These are phyloP conservation scores for Nigrospora oryzae DNA, from an alignment of 2,329 filamentous ascomycete genomes.

Conservation along the genomic window DNA sequence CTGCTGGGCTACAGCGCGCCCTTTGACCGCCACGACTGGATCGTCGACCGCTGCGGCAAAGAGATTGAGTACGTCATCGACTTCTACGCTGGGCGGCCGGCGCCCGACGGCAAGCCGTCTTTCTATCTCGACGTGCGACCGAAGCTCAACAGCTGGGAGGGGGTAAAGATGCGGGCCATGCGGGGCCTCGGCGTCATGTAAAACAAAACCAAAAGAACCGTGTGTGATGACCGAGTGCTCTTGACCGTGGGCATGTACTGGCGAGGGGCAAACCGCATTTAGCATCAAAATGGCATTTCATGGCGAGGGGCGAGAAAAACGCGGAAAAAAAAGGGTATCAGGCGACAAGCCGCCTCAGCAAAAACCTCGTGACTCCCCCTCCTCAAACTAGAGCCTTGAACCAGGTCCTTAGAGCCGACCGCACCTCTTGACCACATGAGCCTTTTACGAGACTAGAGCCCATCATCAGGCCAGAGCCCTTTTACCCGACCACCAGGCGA, in stretches of 20 bases:
- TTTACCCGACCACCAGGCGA: slow-evolving; percentile 25
- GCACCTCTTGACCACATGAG: no score
- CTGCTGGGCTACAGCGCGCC: slow-evolving; percentile 82
- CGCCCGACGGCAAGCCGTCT: slow-evolving; percentile 34
- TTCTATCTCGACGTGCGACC: slow-evolving; percentile 63
- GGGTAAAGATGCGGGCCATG: slow-evolving; percentile 55
- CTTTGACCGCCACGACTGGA: slow-evolving; percentile 96
- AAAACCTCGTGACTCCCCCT: no score
- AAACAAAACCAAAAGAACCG: not conserved
- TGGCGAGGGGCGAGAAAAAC: no score
- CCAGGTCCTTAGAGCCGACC: no score
- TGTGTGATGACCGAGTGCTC: no score
- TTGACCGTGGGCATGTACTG: no score
- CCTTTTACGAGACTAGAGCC: no score
- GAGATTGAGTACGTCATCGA: slow-evolving; percentile 94
- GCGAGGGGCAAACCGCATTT: no score
- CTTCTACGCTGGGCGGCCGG: slow-evolving; percentile 72
- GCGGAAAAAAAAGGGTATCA: no score
- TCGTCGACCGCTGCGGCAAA: slow-evolving; percentile 82
- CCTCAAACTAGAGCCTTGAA: no score
- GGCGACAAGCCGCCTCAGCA: no score
- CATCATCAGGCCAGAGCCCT: not conserved
- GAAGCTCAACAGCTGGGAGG: slow-evolving; percentile 61
- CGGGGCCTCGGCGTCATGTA: slow-evolving; percentile 41
- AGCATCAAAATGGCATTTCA: no score